A percentile compares a stretch with the other conserved stretches of the same genome.
Conservation (phyloP, 2,329 filamentous ascomycete genomes). For the Xylaria sp. region DNA sequence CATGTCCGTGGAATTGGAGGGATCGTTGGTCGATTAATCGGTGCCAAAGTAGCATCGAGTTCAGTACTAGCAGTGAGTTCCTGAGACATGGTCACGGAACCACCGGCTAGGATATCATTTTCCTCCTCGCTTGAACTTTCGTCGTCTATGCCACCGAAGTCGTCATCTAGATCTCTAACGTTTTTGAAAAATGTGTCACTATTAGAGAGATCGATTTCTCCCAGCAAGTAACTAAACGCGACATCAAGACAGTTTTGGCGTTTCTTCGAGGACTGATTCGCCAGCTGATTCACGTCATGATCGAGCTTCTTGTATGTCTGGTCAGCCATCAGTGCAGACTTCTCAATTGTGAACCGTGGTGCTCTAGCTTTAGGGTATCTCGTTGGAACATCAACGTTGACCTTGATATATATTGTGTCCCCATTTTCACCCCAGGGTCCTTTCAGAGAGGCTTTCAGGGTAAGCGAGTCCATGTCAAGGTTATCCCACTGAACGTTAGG, state of each 20-base stretch:
- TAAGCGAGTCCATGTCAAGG: constrained; percentile 70
- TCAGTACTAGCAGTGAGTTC: constrained; percentile 66
- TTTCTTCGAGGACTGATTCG: constrained; percentile 63
- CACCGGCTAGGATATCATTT: constrained; percentile 61
- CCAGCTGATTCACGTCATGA: constrained; percentile 66
- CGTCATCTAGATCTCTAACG: constrained; percentile 70
- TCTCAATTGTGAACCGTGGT: constrained; percentile 69
- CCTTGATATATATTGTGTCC: constrained; percentile 69
- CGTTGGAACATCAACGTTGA: constrained; percentile 68
- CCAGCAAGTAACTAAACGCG: constrained; percentile 70
- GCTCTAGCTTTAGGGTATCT: constrained; percentile 67
- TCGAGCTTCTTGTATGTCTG: constrained; percentile 64
- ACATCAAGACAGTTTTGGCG: constrained; percentile 71
- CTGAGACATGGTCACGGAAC: constrained; percentile 69
- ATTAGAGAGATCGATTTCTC: constrained; percentile 68
- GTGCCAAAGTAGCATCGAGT: constrained; percentile 63
- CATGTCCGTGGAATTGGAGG: constrained; percentile 68
- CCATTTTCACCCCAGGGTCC: constrained; percentile 70
- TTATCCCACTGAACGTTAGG: constrained; percentile 73
- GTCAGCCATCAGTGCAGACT: constrained; percentile 69
- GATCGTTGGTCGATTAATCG: constrained; percentile 62
- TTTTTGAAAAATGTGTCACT: constrained; percentile 72
- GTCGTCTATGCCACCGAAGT: constrained; percentile 67
- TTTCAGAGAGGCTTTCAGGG: constrained; percentile 68
- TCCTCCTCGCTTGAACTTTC: constrained; percentile 89